Base-by-base conservation (phyloP, 1,139 yeast species). In the Zygotorulaspora mrakii region DNA sequence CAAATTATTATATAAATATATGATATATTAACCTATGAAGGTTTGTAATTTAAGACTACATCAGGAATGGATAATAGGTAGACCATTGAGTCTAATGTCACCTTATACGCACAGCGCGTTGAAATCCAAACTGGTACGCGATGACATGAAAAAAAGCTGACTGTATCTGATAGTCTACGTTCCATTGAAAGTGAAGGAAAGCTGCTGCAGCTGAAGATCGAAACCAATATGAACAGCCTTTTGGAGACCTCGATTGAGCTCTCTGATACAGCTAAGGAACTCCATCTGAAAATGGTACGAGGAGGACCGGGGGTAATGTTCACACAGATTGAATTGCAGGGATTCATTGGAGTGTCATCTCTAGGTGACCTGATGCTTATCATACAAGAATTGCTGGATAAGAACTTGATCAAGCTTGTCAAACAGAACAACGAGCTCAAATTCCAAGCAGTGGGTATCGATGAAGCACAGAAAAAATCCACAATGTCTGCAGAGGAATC, bases 401-500 rank as follows among this genome's bases (percentile, higher is more conserved):
- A 61, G 47, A 84, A 83, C 48, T 68, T 86, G 45, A 71, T 89
- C 37, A 86, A 86, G 59, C 68, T 85, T 41, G 71, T 78, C 33
- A 75, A 76, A 55, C 79, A 72, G 50, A 87, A 79, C 43, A 80
- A 73, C 46, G 83, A 71, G 47, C 69, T 82, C 45, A 73, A 74
- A 57, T 89, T 88, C 64, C 86, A 83, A 59, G 86, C 91, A 0
- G 82, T 82, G 4, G 71, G 77, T 12, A 64, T 69, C 30, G 64
- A 71, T 11, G 94, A 85, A 49, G 94, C 94, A 8, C 72, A 69
- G 23, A 83, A 82, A 55, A 77, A 84, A 48, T 71, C 79, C 25
- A 73, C 77, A 29, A 87, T 91, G 95, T 62, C 75, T 11, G 77
- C 79, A 14, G 99, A 94, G 55, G 98, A 94, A 64, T 83, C 91